A percentile compares a stretch with the other conserved stretches of the same genome.
phyloP scores from a whole-genome alignment of 495 filamentous ascomycete species.

The Monascus purpureus region DNA sequence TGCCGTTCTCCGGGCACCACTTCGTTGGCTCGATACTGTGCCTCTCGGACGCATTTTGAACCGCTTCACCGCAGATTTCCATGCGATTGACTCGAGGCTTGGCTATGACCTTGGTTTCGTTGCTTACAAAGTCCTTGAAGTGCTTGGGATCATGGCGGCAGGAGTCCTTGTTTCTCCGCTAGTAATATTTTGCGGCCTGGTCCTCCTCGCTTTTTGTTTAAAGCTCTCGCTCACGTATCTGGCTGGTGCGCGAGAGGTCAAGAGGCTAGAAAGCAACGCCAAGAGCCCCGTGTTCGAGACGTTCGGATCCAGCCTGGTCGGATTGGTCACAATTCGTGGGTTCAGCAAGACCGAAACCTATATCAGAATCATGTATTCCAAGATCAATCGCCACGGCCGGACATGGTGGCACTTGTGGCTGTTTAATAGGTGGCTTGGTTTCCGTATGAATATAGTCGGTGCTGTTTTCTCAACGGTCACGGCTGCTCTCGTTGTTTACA shows the following conservation, averaged over 20 bases:
- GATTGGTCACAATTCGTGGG: constrained; percentile 58
- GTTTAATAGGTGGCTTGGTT: constrained; percentile 60
- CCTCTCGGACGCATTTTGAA: constrained; percentile 64
- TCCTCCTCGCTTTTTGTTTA: constrained; percentile 28
- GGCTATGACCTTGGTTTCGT: constrained; percentile 45
- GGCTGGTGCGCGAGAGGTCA: constrained; percentile 54
- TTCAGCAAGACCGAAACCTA: constrained; percentile 50
- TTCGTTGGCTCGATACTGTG: constrained; percentile 68
- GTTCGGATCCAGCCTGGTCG: constrained; percentile 50
- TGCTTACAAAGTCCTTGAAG: constrained; percentile 30
- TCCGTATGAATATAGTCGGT: constrained; percentile 56
- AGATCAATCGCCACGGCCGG: constrained; percentile 45
- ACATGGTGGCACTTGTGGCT: constrained; percentile 53
- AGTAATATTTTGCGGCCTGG: constrained; percentile 10
- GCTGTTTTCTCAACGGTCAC: constrained; percentile 55
- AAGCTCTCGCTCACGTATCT: constrained; percentile 46
- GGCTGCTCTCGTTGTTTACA: constrained; percentile 46
- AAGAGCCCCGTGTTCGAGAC: constrained; percentile 63
- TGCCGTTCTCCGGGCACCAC: constrained; percentile 50
- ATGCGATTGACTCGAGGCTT: constrained; percentile 47
- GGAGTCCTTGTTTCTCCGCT: constrained; percentile 16
- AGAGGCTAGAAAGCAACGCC: constrained; percentile 53
- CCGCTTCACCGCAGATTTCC: constrained; percentile 63
- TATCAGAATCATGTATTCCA: constrained; percentile 46
- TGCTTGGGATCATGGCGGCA: constrained; percentile 14